Percentiles rank a stretch among this genome's conserved stretches.
These are phyloP conservation scores for Udeniomyces megalosporus DNA, from an alignment of 768 basidiomycete genomes.

Conservation along the genomic window DNA sequence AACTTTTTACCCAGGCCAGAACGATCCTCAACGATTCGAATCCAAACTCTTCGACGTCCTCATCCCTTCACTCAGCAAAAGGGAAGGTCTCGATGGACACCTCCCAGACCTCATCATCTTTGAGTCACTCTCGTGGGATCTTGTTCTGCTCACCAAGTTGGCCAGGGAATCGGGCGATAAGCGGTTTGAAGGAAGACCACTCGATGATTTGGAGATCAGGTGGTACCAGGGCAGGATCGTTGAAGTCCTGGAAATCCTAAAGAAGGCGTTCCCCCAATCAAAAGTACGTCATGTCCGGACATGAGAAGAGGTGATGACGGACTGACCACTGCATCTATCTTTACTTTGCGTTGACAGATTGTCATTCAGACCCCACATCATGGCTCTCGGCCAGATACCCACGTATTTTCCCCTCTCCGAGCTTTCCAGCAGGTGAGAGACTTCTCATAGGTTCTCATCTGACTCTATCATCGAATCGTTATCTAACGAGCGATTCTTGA, in stretches of 20 bases:
- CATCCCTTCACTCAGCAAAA: background rate
- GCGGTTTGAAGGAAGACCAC: conserved; percentile 6
- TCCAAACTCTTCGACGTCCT: background rate
- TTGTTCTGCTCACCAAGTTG: conserved; percentile 1
- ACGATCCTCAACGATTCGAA: conserved; percentile 1
- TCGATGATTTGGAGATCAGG: conserved; percentile 7
- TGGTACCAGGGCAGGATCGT: background rate
- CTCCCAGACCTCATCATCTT: conserved; percentile 11
- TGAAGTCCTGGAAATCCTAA: conserved; percentile 1
- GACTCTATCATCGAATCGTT: no score
- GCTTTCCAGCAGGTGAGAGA: conserved; percentile 6
- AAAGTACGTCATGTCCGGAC: background rate
- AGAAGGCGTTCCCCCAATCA: background rate
- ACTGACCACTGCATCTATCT: background rate
- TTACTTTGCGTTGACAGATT: background rate
- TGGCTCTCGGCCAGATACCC: background rate
- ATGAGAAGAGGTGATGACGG: background rate
- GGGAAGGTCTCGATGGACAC: background rate
- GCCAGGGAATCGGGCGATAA: background rate
- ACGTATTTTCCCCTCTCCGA: conserved; percentile 7
- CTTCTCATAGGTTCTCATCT: no score
- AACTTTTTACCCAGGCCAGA: background rate
- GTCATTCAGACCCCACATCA: conserved; percentile 10
- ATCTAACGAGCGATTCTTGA: no score
- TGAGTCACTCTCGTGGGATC: conserved; percentile 14